Conservation (phyloP, 345 rosid genomes). For the Bruguiera sexangula region DNA sequence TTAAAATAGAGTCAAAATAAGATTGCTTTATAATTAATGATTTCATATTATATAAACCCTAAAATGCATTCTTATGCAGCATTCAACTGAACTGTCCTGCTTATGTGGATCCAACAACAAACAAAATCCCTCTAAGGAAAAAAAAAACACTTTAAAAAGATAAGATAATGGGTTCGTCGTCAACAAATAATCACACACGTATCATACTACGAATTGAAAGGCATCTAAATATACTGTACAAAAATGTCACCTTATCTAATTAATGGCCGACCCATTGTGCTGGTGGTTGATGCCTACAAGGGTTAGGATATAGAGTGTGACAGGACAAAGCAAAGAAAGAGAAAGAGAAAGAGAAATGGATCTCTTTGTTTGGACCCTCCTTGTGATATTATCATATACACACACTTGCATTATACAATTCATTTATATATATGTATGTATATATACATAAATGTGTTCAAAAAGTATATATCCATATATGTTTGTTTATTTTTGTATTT, state of each 20-base stretch:
- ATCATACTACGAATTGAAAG: slow-evolving; percentile 25
- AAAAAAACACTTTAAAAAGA: not conserved
- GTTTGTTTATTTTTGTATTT: not conserved
- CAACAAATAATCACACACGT: slow-evolving; percentile 8
- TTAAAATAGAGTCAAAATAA: not conserved
- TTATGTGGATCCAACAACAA: slow-evolving; percentile 1
- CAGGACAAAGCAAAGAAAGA: slow-evolving; percentile 18
- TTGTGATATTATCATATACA: slow-evolving; percentile 3
- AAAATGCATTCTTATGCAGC: slow-evolving; percentile 28
- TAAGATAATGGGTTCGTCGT: not conserved
- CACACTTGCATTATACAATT: not conserved
- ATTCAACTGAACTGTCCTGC: slow-evolving; percentile 24
- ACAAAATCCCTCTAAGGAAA: not conserved
- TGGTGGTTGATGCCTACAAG: slow-evolving; percentile 38
- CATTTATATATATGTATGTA: not conserved
- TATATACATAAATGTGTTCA: not conserved
- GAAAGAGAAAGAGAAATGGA: slow-evolving; percentile 10
- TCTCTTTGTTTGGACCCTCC: not conserved
- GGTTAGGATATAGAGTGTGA: slow-evolving; percentile 28
- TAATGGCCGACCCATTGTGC: slow-evolving; percentile 43
- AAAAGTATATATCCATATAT: too few species aligned
- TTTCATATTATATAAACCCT: not conserved
- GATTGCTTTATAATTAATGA: not conserved
- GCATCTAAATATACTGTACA: slow-evolving; percentile 4
- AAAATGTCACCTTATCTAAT: slow-evolving; percentile 23